A percentile compares a stretch with the other conserved stretches of the same genome.
Evolutionary conservation across 2,329 filamentous ascomycete genomes (phyloP).

Genomic region (Sarocladium strictum): DNA sequence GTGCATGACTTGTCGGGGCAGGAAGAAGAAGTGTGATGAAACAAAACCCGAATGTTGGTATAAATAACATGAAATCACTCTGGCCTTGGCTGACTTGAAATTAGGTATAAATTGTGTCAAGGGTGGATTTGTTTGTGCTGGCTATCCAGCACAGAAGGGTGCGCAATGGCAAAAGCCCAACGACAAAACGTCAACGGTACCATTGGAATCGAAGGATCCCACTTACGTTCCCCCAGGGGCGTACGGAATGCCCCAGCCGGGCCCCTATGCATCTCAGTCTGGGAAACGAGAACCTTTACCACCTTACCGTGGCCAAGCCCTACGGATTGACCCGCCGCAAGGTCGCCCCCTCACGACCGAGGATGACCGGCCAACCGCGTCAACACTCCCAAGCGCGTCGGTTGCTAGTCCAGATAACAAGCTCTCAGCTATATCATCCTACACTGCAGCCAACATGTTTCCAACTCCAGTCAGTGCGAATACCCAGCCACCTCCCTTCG

Average conservation of each 20-base stretch:
- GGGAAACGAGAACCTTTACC: slow-evolving; percentile 52
- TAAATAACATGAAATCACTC: neutral
- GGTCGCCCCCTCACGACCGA: slow-evolving; percentile 49
- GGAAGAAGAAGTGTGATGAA: slow-evolving; percentile 99
- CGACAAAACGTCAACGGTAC: slow-evolving; percentile 61
- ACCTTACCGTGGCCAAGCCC: slow-evolving; percentile 53
- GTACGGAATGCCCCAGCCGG: slow-evolving; percentile 53
- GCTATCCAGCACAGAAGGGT: slow-evolving; percentile 77
- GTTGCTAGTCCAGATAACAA: slow-evolving; percentile 55
- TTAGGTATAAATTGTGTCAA: slow-evolving; percentile 83
- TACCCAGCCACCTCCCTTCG: slow-evolving; percentile 36
- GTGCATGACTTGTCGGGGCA: slow-evolving; percentile 82
- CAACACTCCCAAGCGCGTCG: slow-evolving; percentile 53
- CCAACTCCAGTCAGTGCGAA: slow-evolving; percentile 59
- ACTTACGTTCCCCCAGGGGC: slow-evolving; percentile 55
- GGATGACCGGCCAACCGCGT: slow-evolving; percentile 54
- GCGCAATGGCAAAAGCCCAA: slow-evolving; percentile 70
- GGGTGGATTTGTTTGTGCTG: slow-evolving; percentile 85
- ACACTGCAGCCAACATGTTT: slow-evolving; percentile 49
- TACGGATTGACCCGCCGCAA: slow-evolving; percentile 59
- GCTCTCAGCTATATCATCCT: slow-evolving; percentile 48
- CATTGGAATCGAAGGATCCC: slow-evolving; percentile 77
- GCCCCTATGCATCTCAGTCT: slow-evolving; percentile 28
- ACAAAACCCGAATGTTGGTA: slow-evolving; percentile 85
- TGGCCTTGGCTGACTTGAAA: neutral